Evolutionary conservation across 2,329 filamentous ascomycete genomes (phyloP).

Genomic region (Boeremia lycopersici): DNA sequence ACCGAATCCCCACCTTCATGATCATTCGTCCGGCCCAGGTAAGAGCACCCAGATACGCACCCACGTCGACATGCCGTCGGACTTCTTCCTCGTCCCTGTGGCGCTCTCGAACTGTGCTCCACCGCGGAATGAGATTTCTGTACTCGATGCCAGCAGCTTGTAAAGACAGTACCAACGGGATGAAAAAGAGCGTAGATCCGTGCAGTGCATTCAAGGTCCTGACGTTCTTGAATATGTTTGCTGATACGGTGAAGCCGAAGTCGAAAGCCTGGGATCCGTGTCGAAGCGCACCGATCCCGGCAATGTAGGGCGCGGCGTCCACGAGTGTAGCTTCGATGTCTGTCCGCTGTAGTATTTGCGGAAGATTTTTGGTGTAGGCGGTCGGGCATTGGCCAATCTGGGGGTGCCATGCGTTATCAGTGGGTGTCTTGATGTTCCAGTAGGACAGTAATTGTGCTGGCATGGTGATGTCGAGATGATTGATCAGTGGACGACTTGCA

Average conservation of each 20-base stretch:
- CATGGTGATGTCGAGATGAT: not conserved
- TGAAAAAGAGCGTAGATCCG: not conserved
- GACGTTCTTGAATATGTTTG: conserved; percentile 3
- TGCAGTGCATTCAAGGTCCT: not conserved
- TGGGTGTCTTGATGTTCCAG: conserved; percentile 5
- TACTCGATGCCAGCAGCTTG: conserved; percentile 5
- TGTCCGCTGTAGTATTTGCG: not conserved
- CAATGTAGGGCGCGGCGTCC: conserved; percentile 4
- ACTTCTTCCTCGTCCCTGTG: conserved; percentile 2
- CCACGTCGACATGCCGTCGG: not conserved
- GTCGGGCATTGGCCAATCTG: conserved; percentile 3
- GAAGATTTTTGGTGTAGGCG: not conserved
- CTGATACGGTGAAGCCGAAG: conserved; percentile 6
- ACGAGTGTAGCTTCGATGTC: conserved; percentile 3
- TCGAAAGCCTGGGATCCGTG: conserved; percentile 6
- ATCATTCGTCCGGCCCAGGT: conserved; percentile 2
- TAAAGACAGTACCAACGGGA: not conserved
- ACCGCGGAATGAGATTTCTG: conserved; percentile 1
- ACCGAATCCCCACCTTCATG: not conserved
- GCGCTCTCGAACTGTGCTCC: not conserved
- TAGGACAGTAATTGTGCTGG: not conserved
- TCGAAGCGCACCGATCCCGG: conserved; percentile 1
- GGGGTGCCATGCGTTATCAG: conserved; percentile 4
- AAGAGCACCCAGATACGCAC: conserved; percentile 1
- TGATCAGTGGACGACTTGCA: no score